Conservation (phyloP, 1,139 yeast genomes). For the Taphrina communis region DNA sequence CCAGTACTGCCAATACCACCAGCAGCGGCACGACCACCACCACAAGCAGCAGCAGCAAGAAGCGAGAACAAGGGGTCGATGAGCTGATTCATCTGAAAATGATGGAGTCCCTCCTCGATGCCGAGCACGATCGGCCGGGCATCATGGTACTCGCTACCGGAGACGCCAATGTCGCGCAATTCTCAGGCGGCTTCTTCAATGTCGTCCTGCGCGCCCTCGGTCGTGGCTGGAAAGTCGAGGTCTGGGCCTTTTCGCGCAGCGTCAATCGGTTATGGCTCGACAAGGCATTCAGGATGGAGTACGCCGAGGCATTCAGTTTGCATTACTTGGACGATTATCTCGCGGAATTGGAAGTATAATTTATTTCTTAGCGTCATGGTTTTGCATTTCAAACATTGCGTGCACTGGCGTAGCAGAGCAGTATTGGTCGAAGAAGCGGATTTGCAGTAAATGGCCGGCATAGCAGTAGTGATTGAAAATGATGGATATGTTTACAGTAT, state of each 20-base stretch:
- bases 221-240: slow-evolving; percentile 42
- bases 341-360: slow-evolving; percentile 20
- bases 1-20: neutral
- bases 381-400: neutral
- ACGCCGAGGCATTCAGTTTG: slow-evolving; percentile 18
- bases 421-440: neutral
- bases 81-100: slow-evolving; percentile 42
- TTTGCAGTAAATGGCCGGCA: neutral
- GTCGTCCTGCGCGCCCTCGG: slow-evolving; percentile 38
- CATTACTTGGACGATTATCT: slow-evolving; percentile 35
- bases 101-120: slow-evolving; percentile 41
- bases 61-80: slow-evolving; percentile 43
- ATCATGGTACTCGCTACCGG: slow-evolving; percentile 41
- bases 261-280: slow-evolving; percentile 35
- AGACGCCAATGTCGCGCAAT: slow-evolving; percentile 42
- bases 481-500: slow-evolving; percentile 1
- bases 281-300: slow-evolving; percentile 20
- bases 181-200: slow-evolving; percentile 40
- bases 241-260: slow-evolving; percentile 28
- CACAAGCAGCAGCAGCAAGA: slow-evolving; percentile 1
- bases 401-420: neutral
- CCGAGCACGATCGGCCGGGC: slow-evolving; percentile 7
- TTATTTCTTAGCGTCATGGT: neutral
- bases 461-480: neutral
- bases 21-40: neutral